These are phyloP conservation scores for Phaeoacremonium minimum DNA, from an alignment of 2,329 filamentous ascomycete species.

Conservation along the genomic window DNA sequence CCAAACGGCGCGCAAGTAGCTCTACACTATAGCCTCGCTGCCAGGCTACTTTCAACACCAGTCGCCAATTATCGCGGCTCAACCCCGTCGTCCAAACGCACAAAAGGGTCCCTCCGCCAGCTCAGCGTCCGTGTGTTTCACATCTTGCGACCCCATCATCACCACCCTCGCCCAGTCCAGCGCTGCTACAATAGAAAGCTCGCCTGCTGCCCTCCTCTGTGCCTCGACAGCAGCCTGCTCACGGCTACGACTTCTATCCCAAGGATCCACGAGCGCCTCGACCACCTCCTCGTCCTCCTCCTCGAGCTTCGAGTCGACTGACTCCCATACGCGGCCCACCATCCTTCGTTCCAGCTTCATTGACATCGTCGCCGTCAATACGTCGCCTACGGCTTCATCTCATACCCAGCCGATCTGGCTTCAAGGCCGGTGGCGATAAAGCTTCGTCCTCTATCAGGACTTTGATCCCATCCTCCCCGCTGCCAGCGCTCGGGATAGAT, in stretches of 20 bases:
- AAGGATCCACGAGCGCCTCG: neutral
- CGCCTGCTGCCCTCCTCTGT: too few relatives aligned
- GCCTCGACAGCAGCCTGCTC: neutral
- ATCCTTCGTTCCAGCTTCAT: neutral
- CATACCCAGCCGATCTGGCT: neutral
- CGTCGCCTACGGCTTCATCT: neutral
- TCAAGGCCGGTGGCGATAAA: neutral
- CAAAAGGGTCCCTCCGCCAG: neutral
- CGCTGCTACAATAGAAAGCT: too few relatives aligned
- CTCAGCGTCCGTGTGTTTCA: neutral
- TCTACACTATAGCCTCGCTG: neutral
- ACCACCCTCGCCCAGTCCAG: too few relatives aligned
- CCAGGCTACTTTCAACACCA: neutral
- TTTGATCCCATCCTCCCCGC: neutral
- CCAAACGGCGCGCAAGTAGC: conserved; percentile 5
- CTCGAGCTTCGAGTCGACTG: too few relatives aligned
- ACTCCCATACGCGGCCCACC: too few relatives aligned
- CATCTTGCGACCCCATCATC: neutral
- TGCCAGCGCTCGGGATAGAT: conserved; percentile 2
- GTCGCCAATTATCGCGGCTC: neutral
- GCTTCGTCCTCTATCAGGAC: neutral
- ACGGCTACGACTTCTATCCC: too few relatives aligned
- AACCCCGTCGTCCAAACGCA: neutral
- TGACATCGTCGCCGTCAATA: neutral
- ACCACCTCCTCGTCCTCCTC: too few relatives aligned